These are phyloP conservation scores for Tolypocladium paradoxum DNA, from an alignment of 2,329 filamentous ascomycete species.

Conservation along the genomic window DNA sequence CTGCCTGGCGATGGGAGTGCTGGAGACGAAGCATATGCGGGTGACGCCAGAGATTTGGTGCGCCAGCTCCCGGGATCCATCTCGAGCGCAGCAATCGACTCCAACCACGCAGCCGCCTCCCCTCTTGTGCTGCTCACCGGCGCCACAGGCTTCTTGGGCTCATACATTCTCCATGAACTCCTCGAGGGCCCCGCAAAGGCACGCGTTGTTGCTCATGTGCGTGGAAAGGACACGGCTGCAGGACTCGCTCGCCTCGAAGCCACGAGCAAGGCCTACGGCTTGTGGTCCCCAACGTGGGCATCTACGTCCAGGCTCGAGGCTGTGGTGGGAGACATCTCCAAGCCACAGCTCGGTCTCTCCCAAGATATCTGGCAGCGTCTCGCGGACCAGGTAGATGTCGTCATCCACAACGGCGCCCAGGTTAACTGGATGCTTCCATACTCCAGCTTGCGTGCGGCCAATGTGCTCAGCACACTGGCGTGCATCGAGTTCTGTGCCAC, in stretches of 20 bases:
- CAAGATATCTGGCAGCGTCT: constrained; percentile 55
- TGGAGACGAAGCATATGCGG: no score
- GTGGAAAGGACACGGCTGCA: constrained; percentile 50
- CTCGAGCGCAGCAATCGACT: no score
- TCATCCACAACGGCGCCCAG: constrained; percentile 73
- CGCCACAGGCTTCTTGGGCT: constrained; percentile 67
- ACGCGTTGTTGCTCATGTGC: constrained; percentile 60
- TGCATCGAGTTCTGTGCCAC: constrained; percentile 61
- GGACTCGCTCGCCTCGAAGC: constrained; percentile 55
- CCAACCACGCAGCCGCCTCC: no score
- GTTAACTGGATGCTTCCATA: constrained; percentile 80
- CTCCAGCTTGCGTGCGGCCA: constrained; percentile 58
- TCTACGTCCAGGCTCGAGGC: constrained; percentile 52
- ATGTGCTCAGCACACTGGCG: constrained; percentile 74
- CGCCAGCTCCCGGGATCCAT: no score
- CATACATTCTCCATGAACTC: constrained; percentile 68
- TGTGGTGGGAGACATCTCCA: constrained; percentile 63
- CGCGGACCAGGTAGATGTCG: constrained; percentile 54
- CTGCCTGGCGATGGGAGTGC: no score
- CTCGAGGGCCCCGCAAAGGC: no score
- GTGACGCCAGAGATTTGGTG: no score
- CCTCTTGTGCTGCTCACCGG: constrained; percentile 88
- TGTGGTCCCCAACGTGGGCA: constrained; percentile 65
- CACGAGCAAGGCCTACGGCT: constrained; percentile 64
- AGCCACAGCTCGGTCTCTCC: constrained; percentile 66